Percentiles rank a stretch among this genome's conserved stretches.
Conservation (phyloP, 2,329 filamentous ascomycete species). For the Colletotrichum eremochloae region DNA sequence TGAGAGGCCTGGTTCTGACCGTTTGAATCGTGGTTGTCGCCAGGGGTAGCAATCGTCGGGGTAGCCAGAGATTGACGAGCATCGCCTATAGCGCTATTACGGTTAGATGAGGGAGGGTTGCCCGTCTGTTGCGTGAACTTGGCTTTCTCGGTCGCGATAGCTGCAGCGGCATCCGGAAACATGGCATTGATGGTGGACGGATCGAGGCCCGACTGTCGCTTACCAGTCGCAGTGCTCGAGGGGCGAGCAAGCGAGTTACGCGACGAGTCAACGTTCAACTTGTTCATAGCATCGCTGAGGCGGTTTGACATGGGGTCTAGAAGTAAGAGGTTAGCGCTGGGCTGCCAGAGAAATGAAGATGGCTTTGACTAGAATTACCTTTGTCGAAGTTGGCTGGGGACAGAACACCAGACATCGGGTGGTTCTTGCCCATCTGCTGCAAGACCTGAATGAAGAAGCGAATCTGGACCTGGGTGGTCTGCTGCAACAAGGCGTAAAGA, state of each 20-base stretch:
- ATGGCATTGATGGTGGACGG: slow-evolving; percentile 95
- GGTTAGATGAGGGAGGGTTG: slow-evolving; percentile 88
- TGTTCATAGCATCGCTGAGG: slow-evolving; percentile 95
- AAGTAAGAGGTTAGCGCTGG: slow-evolving; percentile 44
- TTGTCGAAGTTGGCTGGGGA: slow-evolving; percentile 98
- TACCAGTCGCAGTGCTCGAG: slow-evolving; percentile 81
- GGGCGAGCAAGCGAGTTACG: slow-evolving; percentile 89
- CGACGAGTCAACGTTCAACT: slow-evolving; percentile 88
- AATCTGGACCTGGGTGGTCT: slow-evolving; percentile 98
- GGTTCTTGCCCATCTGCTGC: slow-evolving; percentile 98
- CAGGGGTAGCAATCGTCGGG: slow-evolving; percentile 79
- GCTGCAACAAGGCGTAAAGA: slow-evolving; percentile 93
- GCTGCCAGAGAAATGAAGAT: not conserved
- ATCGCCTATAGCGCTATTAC: slow-evolving; percentile 88
- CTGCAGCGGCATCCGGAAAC: slow-evolving; percentile 98
- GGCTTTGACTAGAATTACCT: slow-evolving; percentile 67
- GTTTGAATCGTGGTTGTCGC: slow-evolving; percentile 71
- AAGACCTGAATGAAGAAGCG: slow-evolving; percentile 99
- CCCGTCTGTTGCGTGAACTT: slow-evolving; percentile 97
- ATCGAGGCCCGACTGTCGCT: slow-evolving; percentile 95
- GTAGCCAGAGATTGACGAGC: slow-evolving; percentile 81
- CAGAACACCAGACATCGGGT: slow-evolving; percentile 95
- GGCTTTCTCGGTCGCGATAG: slow-evolving; percentile 98
- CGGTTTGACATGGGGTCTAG: slow-evolving; percentile 97
- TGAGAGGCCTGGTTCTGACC: slow-evolving; percentile 80